A percentile compares a stretch with the other conserved stretches of the same genome.
Evolutionary conservation across 1,284 basidiomycete genomes (phyloP).

Genomic region (Cryptococcus jaspeensis): DNA sequence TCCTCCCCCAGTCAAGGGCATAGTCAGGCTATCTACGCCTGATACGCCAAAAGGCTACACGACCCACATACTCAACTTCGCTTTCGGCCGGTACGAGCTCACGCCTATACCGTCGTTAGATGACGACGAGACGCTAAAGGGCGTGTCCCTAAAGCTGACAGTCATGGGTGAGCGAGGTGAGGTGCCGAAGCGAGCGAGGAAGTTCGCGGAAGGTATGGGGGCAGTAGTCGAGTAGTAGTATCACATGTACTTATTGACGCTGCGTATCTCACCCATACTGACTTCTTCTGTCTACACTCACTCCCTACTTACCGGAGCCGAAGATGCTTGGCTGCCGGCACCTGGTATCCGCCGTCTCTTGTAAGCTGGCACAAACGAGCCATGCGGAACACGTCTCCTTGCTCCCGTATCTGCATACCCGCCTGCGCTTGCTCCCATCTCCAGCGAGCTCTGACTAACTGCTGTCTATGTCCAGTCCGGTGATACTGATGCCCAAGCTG

Average conservation of each 20-base stretch:
- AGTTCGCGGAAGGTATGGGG: slow-evolving; percentile 59
- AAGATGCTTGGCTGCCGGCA: too few relatives aligned
- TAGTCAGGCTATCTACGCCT: slow-evolving; percentile 58
- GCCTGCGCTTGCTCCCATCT: too few relatives aligned
- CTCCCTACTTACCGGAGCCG: background rate
- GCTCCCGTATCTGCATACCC: too few relatives aligned
- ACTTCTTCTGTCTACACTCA: background rate
- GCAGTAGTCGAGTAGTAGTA: slow-evolving; percentile 13
- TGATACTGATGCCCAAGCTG: too few relatives aligned
- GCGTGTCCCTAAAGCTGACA: slow-evolving; percentile 61
- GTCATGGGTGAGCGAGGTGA: slow-evolving; percentile 86
- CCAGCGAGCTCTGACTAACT: too few relatives aligned
- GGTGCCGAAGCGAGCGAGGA: slow-evolving; percentile 61
- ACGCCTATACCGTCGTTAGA: slow-evolving; percentile 53
- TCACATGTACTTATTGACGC: too few relatives aligned
- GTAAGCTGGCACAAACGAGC: too few relatives aligned
- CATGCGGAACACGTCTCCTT: too few relatives aligned
- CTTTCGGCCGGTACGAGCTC: slow-evolving; percentile 79
- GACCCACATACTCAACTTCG: slow-evolving; percentile 77
- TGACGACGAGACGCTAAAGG: slow-evolving; percentile 42
- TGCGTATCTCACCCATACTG: background rate
- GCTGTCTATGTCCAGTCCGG: too few relatives aligned
- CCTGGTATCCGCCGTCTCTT: too few relatives aligned
- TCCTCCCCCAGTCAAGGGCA: slow-evolving; percentile 62
- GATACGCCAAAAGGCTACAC: slow-evolving; percentile 35